Conservation (phyloP, 192 early-diverging fungal genomes). For the Funneliformis geosporum region DNA sequence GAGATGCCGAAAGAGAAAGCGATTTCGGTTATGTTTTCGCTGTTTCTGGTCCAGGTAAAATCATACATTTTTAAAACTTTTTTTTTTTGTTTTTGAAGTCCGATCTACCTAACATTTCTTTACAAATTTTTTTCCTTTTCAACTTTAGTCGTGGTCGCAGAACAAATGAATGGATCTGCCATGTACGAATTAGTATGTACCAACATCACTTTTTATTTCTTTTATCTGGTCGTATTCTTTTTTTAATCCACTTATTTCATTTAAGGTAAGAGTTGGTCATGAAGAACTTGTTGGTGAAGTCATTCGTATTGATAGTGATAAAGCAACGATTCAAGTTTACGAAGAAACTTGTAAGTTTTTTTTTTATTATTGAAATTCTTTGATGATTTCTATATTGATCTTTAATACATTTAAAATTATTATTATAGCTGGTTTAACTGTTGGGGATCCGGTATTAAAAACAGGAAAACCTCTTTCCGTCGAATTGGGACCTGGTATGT, state of each 20-base stretch:
- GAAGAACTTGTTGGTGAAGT: conserved; percentile 98
- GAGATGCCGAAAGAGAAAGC: conserved; percentile 83
- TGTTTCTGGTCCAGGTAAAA: conserved; percentile 94
- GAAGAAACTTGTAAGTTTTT: conserved; percentile 87
- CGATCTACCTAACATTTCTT: background rate
- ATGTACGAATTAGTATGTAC: conserved; percentile 94
- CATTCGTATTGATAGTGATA: conserved; percentile 98
- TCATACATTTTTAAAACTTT: background rate
- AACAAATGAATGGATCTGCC: conserved; percentile 94
- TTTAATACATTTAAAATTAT: background rate
- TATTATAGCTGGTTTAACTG: conserved; percentile 85
- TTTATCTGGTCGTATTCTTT: conserved; percentile 4
- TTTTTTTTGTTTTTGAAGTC: background rate
- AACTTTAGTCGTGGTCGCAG: conserved; percentile 91
- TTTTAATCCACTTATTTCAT: background rate
- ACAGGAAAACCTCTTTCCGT: conserved; percentile 98
- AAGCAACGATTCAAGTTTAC: conserved; percentile 99
- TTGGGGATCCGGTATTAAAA: conserved; percentile 97
- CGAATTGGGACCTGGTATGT: conserved; percentile 94
- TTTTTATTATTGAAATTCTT: background rate
- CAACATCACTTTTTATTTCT: background rate
- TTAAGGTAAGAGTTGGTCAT: conserved; percentile 95
- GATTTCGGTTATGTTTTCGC: conserved; percentile 92
- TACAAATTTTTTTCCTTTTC: background rate
- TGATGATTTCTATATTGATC: background rate